A percentile compares a stretch with the other conserved stretches of the same genome.
Conservation (phyloP, 371 early-diverging fungal species). For the Nematocida homosporus region DNA sequence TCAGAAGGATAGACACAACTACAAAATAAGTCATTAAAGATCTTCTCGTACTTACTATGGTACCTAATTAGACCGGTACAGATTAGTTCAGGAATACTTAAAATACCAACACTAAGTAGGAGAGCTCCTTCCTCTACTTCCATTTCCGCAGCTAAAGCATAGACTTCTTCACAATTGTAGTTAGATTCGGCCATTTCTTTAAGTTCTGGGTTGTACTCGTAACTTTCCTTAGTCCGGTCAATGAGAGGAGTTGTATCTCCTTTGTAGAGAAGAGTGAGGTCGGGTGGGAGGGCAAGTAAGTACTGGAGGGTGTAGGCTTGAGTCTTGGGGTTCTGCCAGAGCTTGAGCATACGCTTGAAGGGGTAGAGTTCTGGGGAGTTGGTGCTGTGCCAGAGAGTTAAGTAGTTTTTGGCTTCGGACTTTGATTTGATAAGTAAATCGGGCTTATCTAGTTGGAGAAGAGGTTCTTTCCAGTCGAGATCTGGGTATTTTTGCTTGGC, state of each 20-base stretch:
- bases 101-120: constrained; percentile 9
- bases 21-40: constrained; percentile 19
- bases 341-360: constrained; percentile 26
- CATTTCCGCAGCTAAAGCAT: constrained; percentile 7
- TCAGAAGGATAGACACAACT: background rate
- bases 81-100: constrained; percentile 17
- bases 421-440: constrained; percentile 15
- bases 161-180: constrained; percentile 50
- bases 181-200: constrained; percentile 31
- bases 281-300: constrained; percentile 25
- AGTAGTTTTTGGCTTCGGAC: constrained; percentile 18
- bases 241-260: constrained; percentile 34
- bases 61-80: constrained; percentile 13
- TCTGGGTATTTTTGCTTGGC: background rate
- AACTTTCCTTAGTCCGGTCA: constrained; percentile 35
- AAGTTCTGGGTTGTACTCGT: constrained; percentile 18
- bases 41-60: constrained; percentile 34
- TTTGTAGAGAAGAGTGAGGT: background rate
- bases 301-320: constrained; percentile 27
- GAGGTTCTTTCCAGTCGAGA: constrained; percentile 12
- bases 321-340: constrained; percentile 31
- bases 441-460: constrained; percentile 29
- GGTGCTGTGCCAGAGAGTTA: constrained; percentile 12
- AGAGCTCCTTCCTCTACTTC: constrained; percentile 22
- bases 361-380: constrained; percentile 5